These are phyloP conservation scores for Pseudevernia furfuracea DNA, from an alignment of 495 filamentous ascomycete genomes.

Conservation along the genomic window DNA sequence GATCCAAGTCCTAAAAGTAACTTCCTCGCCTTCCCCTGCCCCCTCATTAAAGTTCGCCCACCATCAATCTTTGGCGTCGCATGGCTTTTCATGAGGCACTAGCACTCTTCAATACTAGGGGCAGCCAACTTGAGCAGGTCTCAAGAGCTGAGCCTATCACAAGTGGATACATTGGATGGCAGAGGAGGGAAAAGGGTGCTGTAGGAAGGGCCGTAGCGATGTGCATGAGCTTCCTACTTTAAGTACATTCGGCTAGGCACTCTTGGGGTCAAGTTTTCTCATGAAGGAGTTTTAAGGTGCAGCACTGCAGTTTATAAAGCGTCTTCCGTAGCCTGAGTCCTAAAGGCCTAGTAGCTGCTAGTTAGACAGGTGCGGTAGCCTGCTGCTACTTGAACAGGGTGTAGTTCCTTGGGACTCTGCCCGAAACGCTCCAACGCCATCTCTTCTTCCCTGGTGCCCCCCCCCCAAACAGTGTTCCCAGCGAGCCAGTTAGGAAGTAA, in stretches of 20 bases:
- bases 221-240: neutral
- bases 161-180: neutral
- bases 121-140: neutral
- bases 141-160: neutral
- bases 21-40: neutral
- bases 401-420: constrained; percentile 5
- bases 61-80: neutral
- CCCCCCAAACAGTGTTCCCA: neutral
- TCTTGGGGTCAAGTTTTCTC: too few species aligned
- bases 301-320: neutral
- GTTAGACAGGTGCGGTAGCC: constrained; percentile 6
- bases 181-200: too few species aligned
- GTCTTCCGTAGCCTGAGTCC: constrained; percentile 7
- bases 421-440: constrained; percentile 8
- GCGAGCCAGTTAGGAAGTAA: neutral
- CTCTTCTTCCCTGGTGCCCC: neutral
- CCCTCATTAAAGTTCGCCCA: neutral
- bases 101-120: neutral
- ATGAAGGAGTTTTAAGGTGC: neutral
- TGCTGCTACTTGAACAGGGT: constrained; percentile 2
- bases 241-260: neutral
- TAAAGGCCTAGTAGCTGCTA: neutral
- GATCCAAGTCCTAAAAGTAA: neutral
- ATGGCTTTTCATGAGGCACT: constrained; percentile 1
- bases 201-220: constrained; percentile 4